A percentile compares a stretch with the other conserved stretches of the same genome.
phyloP scores from a whole-genome alignment of 176 grass and related monocot genomes.

The sorghum (Sorghum bicolor) region Sorghum_bicolor_NCBIv3 NC_012875.2:37786501-37787000 shows the following conservation, averaged over 20 bases:
- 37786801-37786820: not conserved
- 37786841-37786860: not conserved
- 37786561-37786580: not conserved
- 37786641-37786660: not conserved
- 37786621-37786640: not conserved
- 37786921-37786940: not conserved
- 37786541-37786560: constrained; percentile 16
- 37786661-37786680: not conserved
- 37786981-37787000: not conserved
- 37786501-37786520: constrained; percentile 93
- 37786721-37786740: not conserved
- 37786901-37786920: not conserved
- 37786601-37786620: not conserved
- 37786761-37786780: not conserved
- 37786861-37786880: not conserved
- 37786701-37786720: not conserved
- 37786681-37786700: not conserved
- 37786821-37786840: not conserved
- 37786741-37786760: not conserved
- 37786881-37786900: not conserved
- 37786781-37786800: not conserved
- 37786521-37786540: constrained; percentile 18
- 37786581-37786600: not conserved
- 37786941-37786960: not conserved
- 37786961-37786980: not conserved